These are phyloP conservation scores for Gliomastix tumulicola DNA, from an alignment of 2,329 filamentous ascomycete genomes.

Conservation along the genomic window DNA sequence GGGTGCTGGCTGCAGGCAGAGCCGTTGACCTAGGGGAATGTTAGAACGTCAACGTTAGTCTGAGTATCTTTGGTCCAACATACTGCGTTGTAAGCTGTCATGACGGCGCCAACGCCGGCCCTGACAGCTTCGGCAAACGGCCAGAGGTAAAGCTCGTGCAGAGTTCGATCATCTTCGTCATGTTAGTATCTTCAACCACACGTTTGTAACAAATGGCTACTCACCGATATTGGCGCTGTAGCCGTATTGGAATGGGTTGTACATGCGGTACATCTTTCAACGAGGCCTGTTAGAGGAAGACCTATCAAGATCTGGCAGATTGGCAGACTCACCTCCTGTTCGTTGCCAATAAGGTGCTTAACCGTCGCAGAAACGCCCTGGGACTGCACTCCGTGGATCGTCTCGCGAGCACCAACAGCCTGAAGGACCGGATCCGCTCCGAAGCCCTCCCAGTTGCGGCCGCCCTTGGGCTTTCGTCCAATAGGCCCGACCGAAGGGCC, in stretches of 20 bases:
- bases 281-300: not conserved
- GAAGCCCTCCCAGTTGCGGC: conserved; percentile 72
- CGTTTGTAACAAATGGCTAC: conserved; percentile 6
- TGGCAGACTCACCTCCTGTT: conserved; percentile 44
- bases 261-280: conserved; percentile 57
- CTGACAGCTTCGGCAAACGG: conserved; percentile 77
- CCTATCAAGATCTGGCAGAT: too few relatives aligned
- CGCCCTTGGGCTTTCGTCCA: conserved; percentile 65
- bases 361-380: conserved; percentile 50
- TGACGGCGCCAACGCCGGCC: conserved; percentile 76
- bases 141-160: conserved; percentile 77
- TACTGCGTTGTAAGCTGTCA: conserved; percentile 73
- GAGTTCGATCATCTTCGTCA: conserved; percentile 53
- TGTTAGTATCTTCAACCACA: not conserved
- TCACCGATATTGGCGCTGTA: conserved; percentile 71
- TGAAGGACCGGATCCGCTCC: conserved; percentile 66
- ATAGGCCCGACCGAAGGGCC: conserved; percentile 66
- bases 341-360: conserved; percentile 49
- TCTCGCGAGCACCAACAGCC: conserved; percentile 69
- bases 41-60: not conserved
- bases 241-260: conserved; percentile 40
- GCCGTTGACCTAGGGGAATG: conserved; percentile 49
- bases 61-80: conserved; percentile 3
- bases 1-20: conserved; percentile 58
- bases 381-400: conserved; percentile 64